Evolutionary conservation across 371 early-diverging fungal species (phyloP).

Genomic region (Mortierella polycephala): DNA sequence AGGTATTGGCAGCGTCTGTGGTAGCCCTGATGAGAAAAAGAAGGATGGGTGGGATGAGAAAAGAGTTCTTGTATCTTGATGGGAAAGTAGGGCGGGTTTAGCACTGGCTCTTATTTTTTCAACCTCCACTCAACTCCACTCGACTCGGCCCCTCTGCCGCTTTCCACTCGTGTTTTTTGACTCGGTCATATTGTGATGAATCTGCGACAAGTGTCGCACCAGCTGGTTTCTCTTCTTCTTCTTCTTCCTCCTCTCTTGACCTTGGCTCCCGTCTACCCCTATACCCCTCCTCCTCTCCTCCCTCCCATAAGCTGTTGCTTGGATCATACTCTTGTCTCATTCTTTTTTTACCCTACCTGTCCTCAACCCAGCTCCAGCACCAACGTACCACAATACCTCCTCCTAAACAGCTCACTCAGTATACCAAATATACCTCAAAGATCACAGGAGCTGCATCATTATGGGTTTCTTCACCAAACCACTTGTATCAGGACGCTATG

Average conservation of each 20-base stretch:
- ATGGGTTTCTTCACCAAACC: conserved; percentile 52
- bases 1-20: too few species aligned
- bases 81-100: too few species aligned
- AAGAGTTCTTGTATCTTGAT: too few species aligned
- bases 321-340: neutral
- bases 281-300: neutral
- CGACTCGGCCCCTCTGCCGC: neutral
- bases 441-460: neutral
- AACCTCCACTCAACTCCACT: neutral
- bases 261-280: neutral
- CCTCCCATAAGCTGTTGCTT: neutral
- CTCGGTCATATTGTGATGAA: too few species aligned
- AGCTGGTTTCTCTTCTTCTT: too few species aligned
- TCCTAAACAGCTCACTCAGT: neutral
- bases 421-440: neutral
- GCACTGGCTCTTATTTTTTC: neutral
- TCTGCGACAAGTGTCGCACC: too few species aligned
- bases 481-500: conserved; percentile 36
- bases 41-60: too few species aligned
- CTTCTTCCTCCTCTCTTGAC: neutral
- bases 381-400: neutral
- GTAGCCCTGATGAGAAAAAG: too few species aligned
- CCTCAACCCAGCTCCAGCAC: neutral
- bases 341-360: conserved; percentile 1
- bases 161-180: neutral